Evolutionary conservation across 1,139 yeast species (phyloP), one percentile per base, ranked within the genome.

Genomic region (Hansenula lynferdii): DNA sequence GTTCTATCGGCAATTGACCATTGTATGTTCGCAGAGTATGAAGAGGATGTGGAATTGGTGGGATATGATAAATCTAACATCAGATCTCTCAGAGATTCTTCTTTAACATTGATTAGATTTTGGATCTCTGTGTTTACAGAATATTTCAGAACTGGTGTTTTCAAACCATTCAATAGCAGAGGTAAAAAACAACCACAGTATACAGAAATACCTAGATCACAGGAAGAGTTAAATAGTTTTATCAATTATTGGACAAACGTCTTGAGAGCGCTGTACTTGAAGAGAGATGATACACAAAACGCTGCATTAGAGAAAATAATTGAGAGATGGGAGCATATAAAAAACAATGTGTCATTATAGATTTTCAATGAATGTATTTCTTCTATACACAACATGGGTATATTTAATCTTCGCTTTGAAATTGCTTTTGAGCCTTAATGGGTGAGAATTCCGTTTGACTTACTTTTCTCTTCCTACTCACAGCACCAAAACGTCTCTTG

Each of bases 71-170:
- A 62, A 15, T 47, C 60, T 3, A 26, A 52, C 0, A 51, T 77
- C 2, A 36, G 35, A 0, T 57, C 62, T 3, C 51, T 83, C n/a
- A 34, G 34, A 1, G 77, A 72, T 40, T 69, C 79, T 28, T 59
- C 70, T 1, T 49, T 56, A 2, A 58, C 65, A 3, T 55, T 85
- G 11, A 60, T 64, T 8, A 54, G 72, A 38, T 78, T 70, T 51
- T 73, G 84, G 76, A 53, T 74, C 3, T 68, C 86, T 0, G 83
- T 79, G 1, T 85, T 84, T 51, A 58, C 70, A 6, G 73, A 63
- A 4, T 72, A 70, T 37, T 69, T 76, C 51, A 48, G 52, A 29
- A 45, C 42, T 15, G 42, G 46, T 8, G 31, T 37, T 10, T 37
- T 60, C 26, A 54, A 47, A 30, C 72, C 67, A n/a, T 39, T 30